Conservation (phyloP, 257 asterid genomes). For the Solanum ossicruentum region DNA sequence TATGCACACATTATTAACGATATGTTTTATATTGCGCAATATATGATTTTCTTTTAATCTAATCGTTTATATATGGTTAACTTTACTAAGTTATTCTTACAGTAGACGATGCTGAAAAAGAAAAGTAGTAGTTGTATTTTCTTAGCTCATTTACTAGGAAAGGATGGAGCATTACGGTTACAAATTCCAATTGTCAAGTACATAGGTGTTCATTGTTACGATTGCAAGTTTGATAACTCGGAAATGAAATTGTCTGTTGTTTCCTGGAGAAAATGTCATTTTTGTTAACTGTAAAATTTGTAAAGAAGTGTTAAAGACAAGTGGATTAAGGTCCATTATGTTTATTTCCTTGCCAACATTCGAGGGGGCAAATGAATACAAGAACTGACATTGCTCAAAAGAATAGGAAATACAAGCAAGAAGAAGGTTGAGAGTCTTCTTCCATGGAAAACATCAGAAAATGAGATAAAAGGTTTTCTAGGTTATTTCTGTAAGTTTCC, state of each 20-base stretch:
- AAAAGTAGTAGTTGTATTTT: neutral
- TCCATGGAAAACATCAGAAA: neutral
- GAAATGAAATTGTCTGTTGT: neutral
- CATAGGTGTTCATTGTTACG: neutral
- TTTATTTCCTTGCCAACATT: neutral
- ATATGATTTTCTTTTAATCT: neutral
- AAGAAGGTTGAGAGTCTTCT: neutral
- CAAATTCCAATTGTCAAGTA: neutral
- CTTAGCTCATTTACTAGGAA: neutral
- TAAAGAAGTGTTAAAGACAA: neutral
- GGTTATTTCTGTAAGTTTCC: neutral
- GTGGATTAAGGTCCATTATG: neutral
- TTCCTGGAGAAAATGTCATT: neutral
- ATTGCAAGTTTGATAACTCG: neutral
- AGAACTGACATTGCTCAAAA: neutral
- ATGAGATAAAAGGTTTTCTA: neutral
- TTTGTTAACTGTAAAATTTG: neutral
- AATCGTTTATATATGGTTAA: neutral
- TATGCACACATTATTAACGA: neutral
- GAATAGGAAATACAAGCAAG: neutral
- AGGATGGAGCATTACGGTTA: neutral
- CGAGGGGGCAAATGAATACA: neutral
- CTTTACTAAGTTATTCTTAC: neutral
- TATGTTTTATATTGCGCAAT: neutral
- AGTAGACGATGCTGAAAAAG: neutral